phyloP scores from a whole-genome alignment of 106 monocot species.

The Cymbidium sinense region DNA sequence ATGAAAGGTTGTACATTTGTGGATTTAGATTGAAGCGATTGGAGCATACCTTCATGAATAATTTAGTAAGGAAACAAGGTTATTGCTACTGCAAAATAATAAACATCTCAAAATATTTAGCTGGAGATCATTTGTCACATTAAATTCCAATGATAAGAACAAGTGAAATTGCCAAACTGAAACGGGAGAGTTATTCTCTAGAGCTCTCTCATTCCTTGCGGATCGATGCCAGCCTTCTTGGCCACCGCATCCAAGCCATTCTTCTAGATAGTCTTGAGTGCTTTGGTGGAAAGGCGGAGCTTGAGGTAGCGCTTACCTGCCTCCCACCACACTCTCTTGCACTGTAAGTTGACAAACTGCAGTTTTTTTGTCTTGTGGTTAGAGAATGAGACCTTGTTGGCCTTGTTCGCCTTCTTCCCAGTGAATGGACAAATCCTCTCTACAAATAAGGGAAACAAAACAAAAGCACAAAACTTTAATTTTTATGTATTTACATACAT shows the following conservation, averaged over 20 bases:
- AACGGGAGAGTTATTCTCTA: background rate
- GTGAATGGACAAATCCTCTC: conserved; percentile 84
- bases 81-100: too few species aligned
- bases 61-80: background rate
- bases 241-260: conserved; percentile 90
- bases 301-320: conserved; percentile 82
- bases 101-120: too few species aligned
- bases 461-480: background rate
- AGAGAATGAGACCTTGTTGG: conserved; percentile 87
- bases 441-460: conserved; percentile 8
- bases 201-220: conserved; percentile 37
- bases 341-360: conserved; percentile 90
- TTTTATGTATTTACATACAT: too few species aligned
- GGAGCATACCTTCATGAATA: background rate
- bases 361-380: conserved; percentile 88
- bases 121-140: background rate
- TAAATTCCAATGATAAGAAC: background rate
- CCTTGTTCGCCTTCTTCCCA: conserved; percentile 86
- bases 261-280: conserved; percentile 85
- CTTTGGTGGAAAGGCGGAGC: conserved; percentile 20
- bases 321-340: conserved; percentile 98
- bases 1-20: background rate
- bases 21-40: background rate
- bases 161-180: background rate
- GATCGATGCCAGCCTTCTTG: conserved; percentile 92